phyloP scores from a whole-genome alignment of 352 stramenopile species.

The Phytophthora foliorum region DNA sequence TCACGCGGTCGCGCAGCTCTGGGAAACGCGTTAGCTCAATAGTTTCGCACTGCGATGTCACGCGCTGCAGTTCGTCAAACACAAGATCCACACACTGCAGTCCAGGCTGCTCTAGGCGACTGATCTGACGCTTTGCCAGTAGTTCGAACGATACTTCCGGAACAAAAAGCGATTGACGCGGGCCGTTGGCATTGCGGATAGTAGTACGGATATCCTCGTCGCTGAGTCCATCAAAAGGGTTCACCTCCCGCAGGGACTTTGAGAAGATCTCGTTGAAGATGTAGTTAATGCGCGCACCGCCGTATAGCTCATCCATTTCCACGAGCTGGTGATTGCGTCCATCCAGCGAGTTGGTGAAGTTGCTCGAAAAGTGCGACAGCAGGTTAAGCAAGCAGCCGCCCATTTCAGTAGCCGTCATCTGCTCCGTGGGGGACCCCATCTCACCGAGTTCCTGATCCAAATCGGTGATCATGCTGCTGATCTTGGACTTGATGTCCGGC shows the following conservation, averaged over 20 bases:
- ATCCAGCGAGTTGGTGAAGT: conserved; percentile 93
- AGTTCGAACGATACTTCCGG: conserved; percentile 99
- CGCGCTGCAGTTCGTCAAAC: conserved; percentile 98
- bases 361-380: conserved; percentile 92
- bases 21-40: conserved; percentile 97
- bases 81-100: conserved; percentile 99
- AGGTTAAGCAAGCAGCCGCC: conserved; percentile 96
- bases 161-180: conserved; percentile 97
- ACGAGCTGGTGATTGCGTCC: conserved; percentile 87
- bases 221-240: conserved; percentile 97
- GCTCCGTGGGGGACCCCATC: conserved; percentile 93
- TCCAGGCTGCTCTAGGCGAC: conserved; percentile 95
- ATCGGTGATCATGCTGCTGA: conserved; percentile 96
- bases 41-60: conserved; percentile 95
- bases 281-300: conserved; percentile 97
- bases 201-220: conserved; percentile 99
- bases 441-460: conserved; percentile 96
- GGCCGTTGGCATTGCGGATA: conserved; percentile 99
- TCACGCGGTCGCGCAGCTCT: conserved; percentile 95
- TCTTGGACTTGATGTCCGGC: conserved; percentile 98
- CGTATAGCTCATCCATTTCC: conserved; percentile 95
- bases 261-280: conserved; percentile 99
- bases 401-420: conserved; percentile 92
- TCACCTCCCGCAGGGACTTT: conserved; percentile 91
- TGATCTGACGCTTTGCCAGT: conserved; percentile 98